Conservation (phyloP, 2,329 filamentous ascomycete genomes). For the Fusarium sp. region DNA sequence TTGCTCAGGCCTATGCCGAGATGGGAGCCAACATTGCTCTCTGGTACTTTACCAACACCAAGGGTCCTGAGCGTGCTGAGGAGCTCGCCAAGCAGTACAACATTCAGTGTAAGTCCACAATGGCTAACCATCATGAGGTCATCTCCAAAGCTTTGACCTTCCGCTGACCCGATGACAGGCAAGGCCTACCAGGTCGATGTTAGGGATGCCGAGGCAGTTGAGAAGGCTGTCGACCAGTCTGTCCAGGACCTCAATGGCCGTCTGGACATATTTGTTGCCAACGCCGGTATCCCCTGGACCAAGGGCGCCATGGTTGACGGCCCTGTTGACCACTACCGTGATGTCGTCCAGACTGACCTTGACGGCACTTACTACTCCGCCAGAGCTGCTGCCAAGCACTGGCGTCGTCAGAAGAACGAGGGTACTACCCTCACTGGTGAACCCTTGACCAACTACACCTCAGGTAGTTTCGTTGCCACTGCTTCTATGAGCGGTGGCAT, state of each 20-base stretch:
- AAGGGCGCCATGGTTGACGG: conserved; percentile 71
- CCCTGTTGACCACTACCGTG: conserved; percentile 68
- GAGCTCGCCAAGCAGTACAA: conserved; percentile 68
- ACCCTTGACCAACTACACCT: conserved; percentile 40
- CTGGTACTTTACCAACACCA: conserved; percentile 71
- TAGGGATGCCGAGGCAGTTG: conserved; percentile 58
- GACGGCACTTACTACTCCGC: conserved; percentile 79
- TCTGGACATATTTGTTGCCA: conserved; percentile 78
- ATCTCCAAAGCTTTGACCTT: conserved; percentile 5
- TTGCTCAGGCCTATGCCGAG: conserved; percentile 69
- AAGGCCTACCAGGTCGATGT: conserved; percentile 68
- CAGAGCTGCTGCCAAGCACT: conserved; percentile 70
- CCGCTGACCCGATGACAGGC: conserved; percentile 51
- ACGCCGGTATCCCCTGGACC: conserved; percentile 76
- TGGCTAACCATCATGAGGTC: too few species aligned
- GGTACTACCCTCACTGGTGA: conserved; percentile 53
- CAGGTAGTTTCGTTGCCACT: conserved; percentile 61
- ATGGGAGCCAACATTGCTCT: conserved; percentile 72
- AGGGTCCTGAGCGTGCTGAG: conserved; percentile 64
- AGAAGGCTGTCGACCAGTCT: conserved; percentile 57
- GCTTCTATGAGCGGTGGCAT: conserved; percentile 59
- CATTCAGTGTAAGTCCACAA: conserved; percentile 62
- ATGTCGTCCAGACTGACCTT: conserved; percentile 72
- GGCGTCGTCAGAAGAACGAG: conserved; percentile 70
- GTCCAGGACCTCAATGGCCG: conserved; percentile 72